Base-by-base conservation (phyloP, 306 rosid genomes). In the Hippophae tibetana region DNA sequence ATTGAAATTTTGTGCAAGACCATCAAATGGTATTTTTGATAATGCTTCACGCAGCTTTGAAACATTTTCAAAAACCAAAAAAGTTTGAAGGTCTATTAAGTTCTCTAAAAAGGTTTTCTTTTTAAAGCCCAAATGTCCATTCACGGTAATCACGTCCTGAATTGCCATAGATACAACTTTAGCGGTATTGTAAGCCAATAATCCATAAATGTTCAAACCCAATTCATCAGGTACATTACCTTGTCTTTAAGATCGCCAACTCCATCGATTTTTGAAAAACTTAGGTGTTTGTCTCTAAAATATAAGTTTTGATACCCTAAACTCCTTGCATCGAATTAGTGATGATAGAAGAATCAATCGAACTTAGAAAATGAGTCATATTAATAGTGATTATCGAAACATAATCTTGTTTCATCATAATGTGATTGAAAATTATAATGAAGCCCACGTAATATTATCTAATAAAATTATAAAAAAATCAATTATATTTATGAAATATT, bases 141-240 rank as follows among this genome's bases (percentile, higher is more conserved):
- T 40, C 5, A 61, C 55, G 2, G 6, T 26, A 9, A 6, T 1
- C 5, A 38, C 77, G 13, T 69, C 53, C 62, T 82, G 84, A 11
- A 78, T 52, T 5, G 84, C 84, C 68, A 49, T 72, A 26, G 89
- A 88, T 8, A 82, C 45, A 6, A 88, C 85, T 10, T 65, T 58
- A 67, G 76, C 61, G 8, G 78, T 61, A 56, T 82, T 88, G 52
- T 77, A 68, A 55, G 88, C 88, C 93, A 86, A 82, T 26, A 72
- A 18, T 58, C 61, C 26, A 0, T 7, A 42, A 25, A 53, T 43
- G 9, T 43, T 7, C 43, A 63, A 13, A 3, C 54, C 18, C 3
- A 45, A 26, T 27, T 72, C 53, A 9, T 43, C 41, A 40, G 61
- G 62, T 7, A 18, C 18, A 41, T 71, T 78, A 59, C 78, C 56